phyloP scores from a whole-genome alignment of 2,329 filamentous ascomycete species.

The Arthrobotrys entomopaga region DNA sequence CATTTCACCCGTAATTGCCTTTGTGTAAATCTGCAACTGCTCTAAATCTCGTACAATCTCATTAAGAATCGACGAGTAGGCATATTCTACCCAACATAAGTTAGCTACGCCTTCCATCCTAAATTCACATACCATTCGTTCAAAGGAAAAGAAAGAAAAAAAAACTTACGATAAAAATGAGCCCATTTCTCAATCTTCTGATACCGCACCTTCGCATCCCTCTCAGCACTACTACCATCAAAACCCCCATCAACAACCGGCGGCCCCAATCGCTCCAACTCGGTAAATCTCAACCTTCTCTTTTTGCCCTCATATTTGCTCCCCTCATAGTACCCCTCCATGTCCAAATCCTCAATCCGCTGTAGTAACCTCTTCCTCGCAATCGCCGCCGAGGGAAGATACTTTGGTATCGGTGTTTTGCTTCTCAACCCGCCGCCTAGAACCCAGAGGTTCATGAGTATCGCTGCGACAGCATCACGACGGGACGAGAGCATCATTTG shows the following conservation, averaged over 20 bases:
- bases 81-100: conserved; percentile 58
- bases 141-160: not conserved
- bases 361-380: conserved; percentile 68
- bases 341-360: conserved; percentile 66
- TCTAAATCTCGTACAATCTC: conserved; percentile 67
- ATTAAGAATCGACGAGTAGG: conserved; percentile 60
- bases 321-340: conserved; percentile 57
- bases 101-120: not conserved
- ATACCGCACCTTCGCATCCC: conserved; percentile 58
- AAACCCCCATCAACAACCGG: conserved; percentile 20
- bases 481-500: conserved; percentile 66
- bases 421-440: conserved; percentile 69
- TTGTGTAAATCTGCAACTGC: conserved; percentile 69
- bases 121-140: not conserved
- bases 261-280: conserved; percentile 41
- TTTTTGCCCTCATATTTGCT: conserved; percentile 22
- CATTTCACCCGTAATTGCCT: conserved; percentile 69
- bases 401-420: conserved; percentile 63
- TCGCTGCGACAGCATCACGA: conserved; percentile 69
- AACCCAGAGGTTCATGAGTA: conserved; percentile 70
- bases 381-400: conserved; percentile 69
- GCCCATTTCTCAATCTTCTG: conserved; percentile 65
- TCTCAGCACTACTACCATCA: conserved; percentile 37
- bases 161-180: conserved; percentile 68
- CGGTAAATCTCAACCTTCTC: conserved; percentile 36